phyloP scores from a whole-genome alignment of 352 stramenopile species.

The Aphanomyces invadans region DNA sequence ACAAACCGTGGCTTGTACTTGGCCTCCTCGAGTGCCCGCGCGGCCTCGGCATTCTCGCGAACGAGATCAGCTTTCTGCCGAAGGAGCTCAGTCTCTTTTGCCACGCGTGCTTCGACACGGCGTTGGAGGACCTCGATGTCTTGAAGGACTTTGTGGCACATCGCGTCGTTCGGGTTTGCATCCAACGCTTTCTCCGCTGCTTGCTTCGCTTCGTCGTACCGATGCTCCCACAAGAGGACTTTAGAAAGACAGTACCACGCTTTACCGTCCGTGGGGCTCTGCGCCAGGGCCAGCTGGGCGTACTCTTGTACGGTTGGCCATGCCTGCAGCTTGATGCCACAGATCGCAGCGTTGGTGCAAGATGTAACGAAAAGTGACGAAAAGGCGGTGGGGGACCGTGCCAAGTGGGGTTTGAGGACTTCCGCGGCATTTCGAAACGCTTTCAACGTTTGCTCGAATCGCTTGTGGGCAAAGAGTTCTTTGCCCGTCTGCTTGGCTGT shows the following conservation, averaged over 20 bases:
- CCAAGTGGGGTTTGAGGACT: conserved; percentile 21
- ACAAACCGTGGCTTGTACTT: background rate
- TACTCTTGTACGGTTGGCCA: conserved; percentile 48
- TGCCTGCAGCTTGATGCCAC: conserved; percentile 58
- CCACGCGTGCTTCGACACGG: background rate
- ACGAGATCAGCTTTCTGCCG: background rate
- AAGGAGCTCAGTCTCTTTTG: background rate
- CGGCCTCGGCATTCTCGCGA: background rate
- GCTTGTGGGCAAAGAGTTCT: conserved; percentile 47
- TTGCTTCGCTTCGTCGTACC: conserved; percentile 39
- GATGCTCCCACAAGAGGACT: conserved; percentile 50
- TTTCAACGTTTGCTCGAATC: conserved; percentile 61
- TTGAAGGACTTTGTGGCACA: conserved; percentile 32
- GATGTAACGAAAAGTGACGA: conserved; percentile 45
- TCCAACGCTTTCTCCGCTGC: conserved; percentile 35
- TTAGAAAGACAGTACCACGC: conserved; percentile 66
- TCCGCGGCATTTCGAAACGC: conserved; percentile 42
- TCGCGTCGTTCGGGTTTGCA: conserved; percentile 37
- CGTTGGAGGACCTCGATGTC: background rate
- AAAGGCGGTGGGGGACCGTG: conserved; percentile 29
- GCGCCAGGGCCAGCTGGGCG: conserved; percentile 42
- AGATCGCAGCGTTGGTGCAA: conserved; percentile 72
- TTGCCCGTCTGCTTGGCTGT: conserved; percentile 52
- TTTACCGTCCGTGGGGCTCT: conserved; percentile 43
- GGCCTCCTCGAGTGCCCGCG: background rate